Conservation (phyloP, 257 asterid species). For the Solanum chiquidenum region DNA sequence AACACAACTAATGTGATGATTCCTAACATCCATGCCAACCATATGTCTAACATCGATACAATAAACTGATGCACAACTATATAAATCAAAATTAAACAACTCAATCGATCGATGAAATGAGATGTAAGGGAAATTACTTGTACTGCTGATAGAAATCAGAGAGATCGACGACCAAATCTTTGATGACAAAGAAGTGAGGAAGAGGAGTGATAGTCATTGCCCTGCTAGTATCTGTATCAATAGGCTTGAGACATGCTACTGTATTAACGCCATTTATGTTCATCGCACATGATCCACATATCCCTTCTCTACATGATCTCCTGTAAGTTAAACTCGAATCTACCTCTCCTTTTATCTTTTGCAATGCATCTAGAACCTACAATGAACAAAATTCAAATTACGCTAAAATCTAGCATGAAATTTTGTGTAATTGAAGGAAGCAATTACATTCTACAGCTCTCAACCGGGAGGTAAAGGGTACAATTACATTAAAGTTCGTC, state of each 20-base stretch:
- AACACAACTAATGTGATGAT: not conserved
- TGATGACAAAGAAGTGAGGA: constrained; percentile 74
- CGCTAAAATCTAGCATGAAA: too few species aligned
- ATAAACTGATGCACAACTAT: not conserved
- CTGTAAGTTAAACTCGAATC: constrained; percentile 57
- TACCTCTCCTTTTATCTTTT: constrained; percentile 51
- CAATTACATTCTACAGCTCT: too few species aligned
- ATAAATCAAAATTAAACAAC: not conserved
- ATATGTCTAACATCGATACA: not conserved
- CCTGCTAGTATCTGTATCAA: constrained; percentile 25
- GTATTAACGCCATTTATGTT: constrained; percentile 71
- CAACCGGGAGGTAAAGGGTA: too few species aligned
- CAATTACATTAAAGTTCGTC: too few species aligned
- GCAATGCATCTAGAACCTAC: constrained; percentile 66
- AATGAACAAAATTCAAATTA: too few species aligned
- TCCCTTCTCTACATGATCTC: constrained; percentile 74
- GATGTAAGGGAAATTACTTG: constrained; percentile 28
- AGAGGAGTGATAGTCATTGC: constrained; percentile 54
- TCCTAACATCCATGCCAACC: too few species aligned
- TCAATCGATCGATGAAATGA: not conserved
- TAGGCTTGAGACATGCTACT: constrained; percentile 69
- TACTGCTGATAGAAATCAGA: constrained; percentile 71
- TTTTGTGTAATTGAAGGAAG: too few species aligned
- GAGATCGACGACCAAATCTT: constrained; percentile 68
- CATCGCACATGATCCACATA: constrained; percentile 79